Percentiles rank a stretch among this genome's conserved stretches.
These are phyloP conservation scores for Colletotrichum nymphaeae DNA, from an alignment of 2,329 filamentous ascomycete genomes.

Conservation along the genomic window DNA sequence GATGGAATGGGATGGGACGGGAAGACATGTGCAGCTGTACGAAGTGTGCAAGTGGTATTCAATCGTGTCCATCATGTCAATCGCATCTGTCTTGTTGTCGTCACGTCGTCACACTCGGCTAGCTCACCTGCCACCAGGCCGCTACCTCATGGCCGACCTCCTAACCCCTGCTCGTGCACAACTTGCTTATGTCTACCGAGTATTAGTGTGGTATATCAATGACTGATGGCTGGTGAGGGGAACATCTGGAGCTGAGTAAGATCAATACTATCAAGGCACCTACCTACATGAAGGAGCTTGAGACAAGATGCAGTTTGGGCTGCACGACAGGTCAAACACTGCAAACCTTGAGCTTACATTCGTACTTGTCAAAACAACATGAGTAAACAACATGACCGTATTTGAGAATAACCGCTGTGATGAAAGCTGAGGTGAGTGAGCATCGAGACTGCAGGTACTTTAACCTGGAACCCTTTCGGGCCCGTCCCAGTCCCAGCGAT, in stretches of 20 bases:
- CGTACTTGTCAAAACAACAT: neutral
- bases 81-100: neutral
- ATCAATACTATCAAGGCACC: neutral
- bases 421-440: neutral
- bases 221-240: neutral
- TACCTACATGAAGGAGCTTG: neutral
- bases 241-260: neutral
- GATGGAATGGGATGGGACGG: neutral
- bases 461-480: neutral
- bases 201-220: neutral
- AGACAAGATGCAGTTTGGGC: neutral
- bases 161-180: slow-evolving; percentile 7
- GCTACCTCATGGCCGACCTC: neutral
- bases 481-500: slow-evolving; percentile 7
- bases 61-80: neutral
- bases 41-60: neutral
- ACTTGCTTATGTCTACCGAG: neutral
- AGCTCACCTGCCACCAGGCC: slow-evolving; percentile 2
- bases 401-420: neutral
- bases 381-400: neutral
- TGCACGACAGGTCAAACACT: neutral
- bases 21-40: neutral
- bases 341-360: neutral
- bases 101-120: slow-evolving; percentile 18
- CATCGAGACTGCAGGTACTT: neutral